A percentile compares a stretch with the other conserved stretches of the same genome.
Evolutionary conservation across 495 filamentous ascomycete genomes (phyloP).

Genomic region (Glonium stellatum): DNA sequence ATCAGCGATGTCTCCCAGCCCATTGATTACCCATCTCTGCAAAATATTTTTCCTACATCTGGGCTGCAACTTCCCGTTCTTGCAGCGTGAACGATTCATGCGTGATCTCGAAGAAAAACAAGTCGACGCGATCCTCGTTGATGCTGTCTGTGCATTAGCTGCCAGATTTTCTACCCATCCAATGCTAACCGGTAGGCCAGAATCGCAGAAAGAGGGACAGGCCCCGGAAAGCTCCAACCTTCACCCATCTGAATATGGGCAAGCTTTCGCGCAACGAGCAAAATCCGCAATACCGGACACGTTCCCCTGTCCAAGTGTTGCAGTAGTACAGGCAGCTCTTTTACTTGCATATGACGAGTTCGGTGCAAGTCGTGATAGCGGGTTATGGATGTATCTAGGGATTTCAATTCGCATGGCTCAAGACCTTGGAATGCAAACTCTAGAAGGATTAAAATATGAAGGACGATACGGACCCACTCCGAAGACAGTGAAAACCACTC

Average conservation of each 20-base stretch:
- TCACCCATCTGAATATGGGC: conserved; percentile 47
- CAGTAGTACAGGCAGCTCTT: conserved; percentile 71
- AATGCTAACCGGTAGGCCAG: conserved; percentile 45
- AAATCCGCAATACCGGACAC: conserved; percentile 56
- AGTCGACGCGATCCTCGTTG: conserved; percentile 79
- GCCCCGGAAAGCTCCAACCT: conserved; percentile 33
- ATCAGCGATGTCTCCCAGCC: conserved; percentile 58
- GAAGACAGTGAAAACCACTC: conserved; percentile 43
- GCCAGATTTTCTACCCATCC: conserved; percentile 72
- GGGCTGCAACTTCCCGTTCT: conserved; percentile 76
- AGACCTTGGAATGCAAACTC: conserved; percentile 73
- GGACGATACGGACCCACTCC: conserved; percentile 50
- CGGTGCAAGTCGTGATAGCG: conserved; percentile 76
- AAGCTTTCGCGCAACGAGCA: conserved; percentile 59
- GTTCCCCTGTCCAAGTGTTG: conserved; percentile 70
- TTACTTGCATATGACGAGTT: conserved; percentile 82
- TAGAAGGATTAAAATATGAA: conserved; percentile 65
- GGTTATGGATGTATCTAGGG: conserved; percentile 84
- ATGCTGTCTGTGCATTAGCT: conserved; percentile 72
- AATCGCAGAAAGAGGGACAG: conserved; percentile 42
- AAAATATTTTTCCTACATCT: conserved; percentile 72
- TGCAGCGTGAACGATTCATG: conserved; percentile 61
- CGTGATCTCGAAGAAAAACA: conserved; percentile 66
- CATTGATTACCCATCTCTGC: conserved; percentile 64
- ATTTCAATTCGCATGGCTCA: conserved; percentile 80